phyloP scores from a whole-genome alignment of 257 asterid species.

The Catharanthus roseus region DNA sequence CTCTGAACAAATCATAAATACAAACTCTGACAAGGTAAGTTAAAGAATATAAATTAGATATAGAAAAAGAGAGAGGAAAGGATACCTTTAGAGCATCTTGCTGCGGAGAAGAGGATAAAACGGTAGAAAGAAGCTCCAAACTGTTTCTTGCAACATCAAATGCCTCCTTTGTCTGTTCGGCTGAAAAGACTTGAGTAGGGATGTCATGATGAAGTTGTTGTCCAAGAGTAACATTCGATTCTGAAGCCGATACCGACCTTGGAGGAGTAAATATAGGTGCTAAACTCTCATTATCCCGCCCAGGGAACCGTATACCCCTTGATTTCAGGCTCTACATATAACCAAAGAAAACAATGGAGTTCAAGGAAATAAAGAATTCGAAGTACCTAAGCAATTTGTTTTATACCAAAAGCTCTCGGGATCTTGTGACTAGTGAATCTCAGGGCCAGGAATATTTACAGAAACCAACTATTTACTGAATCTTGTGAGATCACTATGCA shows the following conservation, averaged over 20 bases:
- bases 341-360: conserved; percentile 5
- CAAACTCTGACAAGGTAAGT: neutral
- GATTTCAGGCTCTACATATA: conserved; percentile 69
- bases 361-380: conserved; percentile 4
- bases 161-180: conserved; percentile 90
- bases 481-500: neutral
- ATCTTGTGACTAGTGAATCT: too few species aligned
- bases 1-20: neutral
- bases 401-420: neutral
- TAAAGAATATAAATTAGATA: neutral
- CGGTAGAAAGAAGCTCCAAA: conserved; percentile 85
- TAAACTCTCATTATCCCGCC: conserved; percentile 89
- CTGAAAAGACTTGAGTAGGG: conserved; percentile 58
- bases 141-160: conserved; percentile 97
- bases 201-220: conserved; percentile 54
- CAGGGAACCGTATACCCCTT: conserved; percentile 93
- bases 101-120: conserved; percentile 90
- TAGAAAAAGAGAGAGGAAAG: neutral
- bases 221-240: conserved; percentile 40
- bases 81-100: conserved; percentile 89
- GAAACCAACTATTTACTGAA: neutral
- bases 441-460: neutral
- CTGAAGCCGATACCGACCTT: conserved; percentile 60
- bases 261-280: conserved; percentile 96
- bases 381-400: neutral